A percentile compares a stretch with the other conserved stretches of the same genome.
Conservation (phyloP, 169 alveolate genomes). For the Plasmodium yoelii region DNA sequence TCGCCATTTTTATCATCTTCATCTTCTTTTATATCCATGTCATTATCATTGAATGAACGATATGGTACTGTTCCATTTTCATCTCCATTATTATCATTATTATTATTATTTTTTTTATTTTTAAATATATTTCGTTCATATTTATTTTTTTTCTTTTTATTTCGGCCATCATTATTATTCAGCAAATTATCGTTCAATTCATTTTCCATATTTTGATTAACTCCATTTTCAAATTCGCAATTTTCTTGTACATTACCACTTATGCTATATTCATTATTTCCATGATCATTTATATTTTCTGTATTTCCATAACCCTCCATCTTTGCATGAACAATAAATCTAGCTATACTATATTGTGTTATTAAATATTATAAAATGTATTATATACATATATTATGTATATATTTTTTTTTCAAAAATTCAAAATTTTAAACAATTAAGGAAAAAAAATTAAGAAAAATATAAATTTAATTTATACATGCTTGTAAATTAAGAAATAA, state of each 20-base stretch:
- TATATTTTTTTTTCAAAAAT: too few species aligned
- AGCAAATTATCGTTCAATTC: constrained; percentile 15
- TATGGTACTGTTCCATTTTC: constrained; percentile 24
- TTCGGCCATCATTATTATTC: background rate
- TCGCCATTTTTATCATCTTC: constrained; percentile 11
- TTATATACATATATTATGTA: too few species aligned
- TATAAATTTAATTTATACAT: too few species aligned
- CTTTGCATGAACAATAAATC: background rate
- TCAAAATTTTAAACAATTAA: too few species aligned
- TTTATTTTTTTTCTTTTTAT: constrained; percentile 41
- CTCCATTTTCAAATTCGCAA: background rate
- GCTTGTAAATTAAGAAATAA: too few species aligned
- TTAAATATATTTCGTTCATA: background rate
- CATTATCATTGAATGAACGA: constrained; percentile 30
- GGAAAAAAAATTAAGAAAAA: too few species aligned
- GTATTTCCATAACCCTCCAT: background rate
- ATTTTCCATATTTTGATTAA: background rate
- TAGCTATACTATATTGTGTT: too few species aligned
- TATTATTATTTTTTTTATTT: background rate
- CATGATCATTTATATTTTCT: background rate
- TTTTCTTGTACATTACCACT: background rate
- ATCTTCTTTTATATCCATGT: background rate
- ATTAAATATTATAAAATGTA: too few species aligned
- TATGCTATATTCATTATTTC: background rate
- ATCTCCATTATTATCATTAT: background rate